Base-by-base conservation (phyloP, 768 basidiomycete genomes). In the Rhodotorula paludigena region DNA sequence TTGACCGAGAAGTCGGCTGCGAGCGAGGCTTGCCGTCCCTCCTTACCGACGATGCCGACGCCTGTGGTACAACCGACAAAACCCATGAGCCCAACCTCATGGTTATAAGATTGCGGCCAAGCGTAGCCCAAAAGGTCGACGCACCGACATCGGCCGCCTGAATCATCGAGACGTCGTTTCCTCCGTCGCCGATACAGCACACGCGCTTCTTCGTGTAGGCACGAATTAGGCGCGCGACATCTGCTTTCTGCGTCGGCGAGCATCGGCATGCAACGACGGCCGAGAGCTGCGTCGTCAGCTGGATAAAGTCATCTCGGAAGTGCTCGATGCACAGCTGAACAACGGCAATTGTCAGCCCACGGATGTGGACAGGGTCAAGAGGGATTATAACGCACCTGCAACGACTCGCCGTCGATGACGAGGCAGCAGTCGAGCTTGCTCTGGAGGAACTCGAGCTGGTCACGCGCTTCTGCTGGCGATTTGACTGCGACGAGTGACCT, bases 121-220 rank as follows among this genome's bases (percentile, higher is more conserved):
- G n/a, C n/a, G n/a, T n/a, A n/a, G n/a, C n/a, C n/a, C n/a, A 21
- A 23, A 16, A 38, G n/a, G 9, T 28, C 11, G 39, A 59, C 91
- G 77, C 55, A 92, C 92, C 94, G 65, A 99, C 92, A 75, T 98
- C 92, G 5, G 96, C 96, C 2, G 96, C 96, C 76, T 98, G 96
- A 68, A 99, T 99, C 96, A 99, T 99, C 78, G 90, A 92, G 69
- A 99, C 96, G 77, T 99, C 96, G 78, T 99, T 99, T 8, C 96
- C 96, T 41, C 96, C 96, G 80, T 99, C 96, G 4, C 96, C 96
- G 65, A 98, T 98, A 77, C 96, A 98, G 78, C 94, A 98, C 0
- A 99, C 94, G 0, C 94, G 86, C 78, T 97, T 98, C 80, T 86
- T 89, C 5, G 94, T 96, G 76, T 87, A 86, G 25, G 84, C 82